A percentile compares a stretch with the other conserved stretches of the same genome.
Conservation (phyloP, 2,329 filamentous ascomycete genomes). For the Colletotrichum acutatum region DNA sequence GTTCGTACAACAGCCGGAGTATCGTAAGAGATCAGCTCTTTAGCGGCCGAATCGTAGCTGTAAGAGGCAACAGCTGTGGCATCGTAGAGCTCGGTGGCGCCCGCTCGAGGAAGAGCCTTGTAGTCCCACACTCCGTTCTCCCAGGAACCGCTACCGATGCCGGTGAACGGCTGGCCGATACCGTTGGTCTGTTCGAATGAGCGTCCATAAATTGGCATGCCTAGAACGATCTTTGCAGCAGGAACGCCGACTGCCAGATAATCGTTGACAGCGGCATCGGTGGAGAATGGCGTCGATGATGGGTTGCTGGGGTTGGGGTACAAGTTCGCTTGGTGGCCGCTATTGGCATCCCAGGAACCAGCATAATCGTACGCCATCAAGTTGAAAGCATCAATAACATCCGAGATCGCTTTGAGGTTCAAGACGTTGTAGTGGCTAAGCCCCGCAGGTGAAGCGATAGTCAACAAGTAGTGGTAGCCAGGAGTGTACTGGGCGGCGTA, state of each 20-base stretch:
- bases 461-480: slow-evolving; percentile 60
- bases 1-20: slow-evolving; percentile 64
- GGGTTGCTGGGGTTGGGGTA: slow-evolving; percentile 65
- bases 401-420: slow-evolving; percentile 61
- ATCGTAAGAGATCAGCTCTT: slow-evolving; percentile 78
- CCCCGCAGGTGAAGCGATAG: slow-evolving; percentile 62
- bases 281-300: slow-evolving; percentile 74
- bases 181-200: slow-evolving; percentile 76
- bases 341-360: slow-evolving; percentile 71
- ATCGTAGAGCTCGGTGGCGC: slow-evolving; percentile 68
- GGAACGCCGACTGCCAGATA: slow-evolving; percentile 71
- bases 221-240: slow-evolving; percentile 75
- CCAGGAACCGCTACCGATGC: slow-evolving; percentile 68
- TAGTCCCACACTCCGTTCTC: slow-evolving; percentile 79
- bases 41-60: slow-evolving; percentile 70
- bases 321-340: slow-evolving; percentile 78
- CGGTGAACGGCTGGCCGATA: slow-evolving; percentile 70
- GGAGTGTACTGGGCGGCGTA: slow-evolving; percentile 53
- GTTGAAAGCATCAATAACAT: slow-evolving; percentile 67
- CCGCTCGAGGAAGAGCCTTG: slow-evolving; percentile 73
- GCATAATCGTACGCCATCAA: slow-evolving; percentile 79
- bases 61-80: slow-evolving; percentile 71
- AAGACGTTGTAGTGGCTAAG: slow-evolving; percentile 60
- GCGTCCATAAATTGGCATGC: slow-evolving; percentile 84
- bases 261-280: slow-evolving; percentile 70